These are phyloP conservation scores for Jasminum sambac DNA, from an alignment of 257 asterid genomes.

Conservation along the genomic window DNA sequence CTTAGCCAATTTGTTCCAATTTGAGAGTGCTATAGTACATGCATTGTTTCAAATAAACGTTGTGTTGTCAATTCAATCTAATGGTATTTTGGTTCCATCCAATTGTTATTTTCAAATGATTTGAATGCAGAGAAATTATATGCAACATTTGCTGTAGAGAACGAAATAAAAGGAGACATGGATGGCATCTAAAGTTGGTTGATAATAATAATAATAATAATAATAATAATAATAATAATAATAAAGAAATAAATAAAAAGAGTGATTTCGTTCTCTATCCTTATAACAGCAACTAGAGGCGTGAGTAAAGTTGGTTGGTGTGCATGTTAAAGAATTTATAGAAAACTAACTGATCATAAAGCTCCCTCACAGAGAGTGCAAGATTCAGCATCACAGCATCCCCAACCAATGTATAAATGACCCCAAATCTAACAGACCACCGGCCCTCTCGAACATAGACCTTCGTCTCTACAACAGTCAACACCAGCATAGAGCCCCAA, in stretches of 20 bases:
- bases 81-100: background rate
- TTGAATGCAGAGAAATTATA: background rate
- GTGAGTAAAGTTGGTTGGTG: background rate
- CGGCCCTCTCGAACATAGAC: slow-evolving; percentile 74
- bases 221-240: too few relatives aligned
- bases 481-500: slow-evolving; percentile 81
- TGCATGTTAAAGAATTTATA: slow-evolving; percentile 9
- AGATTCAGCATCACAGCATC: slow-evolving; percentile 79
- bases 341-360: slow-evolving; percentile 62
- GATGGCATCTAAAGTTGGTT: slow-evolving; percentile 3
- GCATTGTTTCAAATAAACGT: background rate
- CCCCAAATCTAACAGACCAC: slow-evolving; percentile 85
- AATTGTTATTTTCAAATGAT: background rate
- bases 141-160: background rate
- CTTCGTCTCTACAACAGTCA: slow-evolving; percentile 71
- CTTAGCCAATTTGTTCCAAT: background rate
- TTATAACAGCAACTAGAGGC: background rate
- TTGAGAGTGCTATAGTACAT: background rate
- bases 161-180: background rate
- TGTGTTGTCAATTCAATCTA: background rate
- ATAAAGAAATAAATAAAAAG: too few relatives aligned
- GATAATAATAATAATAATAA: too few relatives aligned
- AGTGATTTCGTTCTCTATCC: too few relatives aligned
- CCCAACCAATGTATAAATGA: slow-evolving; percentile 77
- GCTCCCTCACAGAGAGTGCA: slow-evolving; percentile 56